A percentile compares a stretch with the other conserved stretches of the same genome.
Evolutionary conservation across 192 early-diverging fungal species (phyloP).

Genomic region (Backusella tarrabulga): DNA sequence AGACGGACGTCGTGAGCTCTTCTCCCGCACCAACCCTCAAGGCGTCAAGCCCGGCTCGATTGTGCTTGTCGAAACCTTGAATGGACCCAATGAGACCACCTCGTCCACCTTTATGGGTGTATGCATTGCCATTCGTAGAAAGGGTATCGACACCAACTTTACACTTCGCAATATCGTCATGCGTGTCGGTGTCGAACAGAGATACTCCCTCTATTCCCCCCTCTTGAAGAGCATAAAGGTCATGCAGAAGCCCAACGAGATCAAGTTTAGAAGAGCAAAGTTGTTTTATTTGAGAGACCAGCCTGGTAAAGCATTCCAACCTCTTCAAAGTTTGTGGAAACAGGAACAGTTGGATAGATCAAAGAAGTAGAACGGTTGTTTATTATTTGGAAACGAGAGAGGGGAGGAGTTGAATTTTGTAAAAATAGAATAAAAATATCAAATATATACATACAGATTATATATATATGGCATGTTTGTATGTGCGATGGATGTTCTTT

Average conservation of each 20-base stretch:
- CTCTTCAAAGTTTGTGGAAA: constrained; percentile 36
- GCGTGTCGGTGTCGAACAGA: constrained; percentile 75
- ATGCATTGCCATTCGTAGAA: constrained; percentile 69
- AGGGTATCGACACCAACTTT: constrained; percentile 73
- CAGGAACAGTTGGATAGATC: constrained; percentile 34
- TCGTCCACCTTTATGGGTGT: constrained; percentile 70
- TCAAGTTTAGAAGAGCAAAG: constrained; percentile 67
- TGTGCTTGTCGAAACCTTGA: constrained; percentile 66
- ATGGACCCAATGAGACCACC: constrained; percentile 44
- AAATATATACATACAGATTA: neutral
- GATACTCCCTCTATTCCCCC: constrained; percentile 74
- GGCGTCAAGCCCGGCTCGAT: constrained; percentile 63
- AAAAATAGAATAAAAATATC: neutral
- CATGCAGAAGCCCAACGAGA: constrained; percentile 46
- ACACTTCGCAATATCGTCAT: constrained; percentile 76
- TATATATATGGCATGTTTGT: neutral
- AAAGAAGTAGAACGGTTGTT: constrained; percentile 5
- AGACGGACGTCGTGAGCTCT: constrained; percentile 61
- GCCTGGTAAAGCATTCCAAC: constrained; percentile 68
- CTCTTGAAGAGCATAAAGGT: constrained; percentile 73
- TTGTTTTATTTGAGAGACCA: constrained; percentile 76
- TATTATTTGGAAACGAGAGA: neutral
- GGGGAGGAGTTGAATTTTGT: neutral
- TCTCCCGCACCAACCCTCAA: constrained; percentile 55
- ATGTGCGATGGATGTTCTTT: neutral